A percentile compares a stretch with the other conserved stretches of the same genome.
These are phyloP conservation scores for Trichoderma oligosporum DNA, from an alignment of 2,329 filamentous ascomycete species.

Conservation along the genomic window DNA sequence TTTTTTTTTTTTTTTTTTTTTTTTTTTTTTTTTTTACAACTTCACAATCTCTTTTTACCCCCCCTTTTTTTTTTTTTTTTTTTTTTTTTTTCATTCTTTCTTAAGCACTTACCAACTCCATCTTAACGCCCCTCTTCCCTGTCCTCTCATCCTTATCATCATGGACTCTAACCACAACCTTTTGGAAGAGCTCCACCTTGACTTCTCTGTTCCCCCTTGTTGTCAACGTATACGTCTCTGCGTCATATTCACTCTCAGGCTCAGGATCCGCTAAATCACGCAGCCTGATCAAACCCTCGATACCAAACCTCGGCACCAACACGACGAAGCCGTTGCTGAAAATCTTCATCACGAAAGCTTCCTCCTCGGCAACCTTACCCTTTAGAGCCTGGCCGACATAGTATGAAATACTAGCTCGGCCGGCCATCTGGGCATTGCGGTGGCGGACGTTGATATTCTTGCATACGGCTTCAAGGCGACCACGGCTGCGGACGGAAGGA, in stretches of 20 bases:
- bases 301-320: conserved; percentile 91
- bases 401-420: conserved; percentile 91
- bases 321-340: conserved; percentile 98
- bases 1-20: too few relatives aligned
- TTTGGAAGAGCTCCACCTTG: conserved; percentile 82
- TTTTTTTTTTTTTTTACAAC: background rate
- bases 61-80: too few relatives aligned
- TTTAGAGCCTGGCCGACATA: conserved; percentile 96
- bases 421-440: conserved; percentile 93
- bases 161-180: conserved; percentile 81
- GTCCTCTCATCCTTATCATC: conserved; percentile 93
- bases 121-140: conserved; percentile 88
- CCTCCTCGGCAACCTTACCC: conserved; percentile 70
- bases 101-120: conserved; percentile 57
- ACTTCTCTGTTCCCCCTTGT: conserved; percentile 53
- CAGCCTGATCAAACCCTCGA: conserved; percentile 85
- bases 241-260: conserved; percentile 78
- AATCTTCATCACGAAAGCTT: conserved; percentile 94
- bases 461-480: conserved; percentile 87
- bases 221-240: conserved; percentile 75
- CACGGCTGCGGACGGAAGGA: conserved; percentile 72
- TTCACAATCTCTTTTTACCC: background rate
- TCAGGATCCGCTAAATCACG: conserved; percentile 75
- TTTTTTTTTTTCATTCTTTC: background rate
- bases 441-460: conserved; percentile 98